Evolutionary conservation across 1,284 basidiomycete genomes (phyloP), one percentile per base, ranked within the genome.

Genomic region (Schizopora paradoxa): DNA sequence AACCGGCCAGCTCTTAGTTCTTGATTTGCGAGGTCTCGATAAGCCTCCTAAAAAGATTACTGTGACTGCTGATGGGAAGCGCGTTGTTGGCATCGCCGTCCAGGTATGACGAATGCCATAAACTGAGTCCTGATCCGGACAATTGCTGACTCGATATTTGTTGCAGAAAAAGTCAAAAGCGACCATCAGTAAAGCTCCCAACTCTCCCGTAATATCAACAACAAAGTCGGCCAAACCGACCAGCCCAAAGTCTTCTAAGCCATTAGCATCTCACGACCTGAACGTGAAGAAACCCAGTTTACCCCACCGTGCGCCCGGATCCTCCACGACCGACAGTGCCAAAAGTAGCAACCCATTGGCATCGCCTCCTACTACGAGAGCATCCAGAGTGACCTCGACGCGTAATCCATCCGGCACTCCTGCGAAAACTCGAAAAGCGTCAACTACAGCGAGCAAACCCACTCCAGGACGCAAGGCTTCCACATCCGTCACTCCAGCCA

Each of bases 1-100:
- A 49, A 67, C 67, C 32, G 85, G 85, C 4, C 78, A 72, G 47
- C 61, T 87, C 14, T 58, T 84, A 18, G 56, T 81, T 21, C 61
- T 82, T 18, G 79, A 85, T 52, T 62, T 86, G 18, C 77, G 83
- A 25, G 68, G 72, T 7, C 61, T 82, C 31, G 82, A 86, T 51
- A 78, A 77, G 51, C 68, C 71, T 16, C 77, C 81, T 0, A 80
- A 72, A 55, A 57, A 63, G 2, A 67, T 82, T 36, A 54, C 58
- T 5, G 59, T 86, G 5, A 75, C 74, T 49, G 68, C 74, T 27
- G 62, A 54, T 23, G 72, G 69, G 5, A 64, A 61, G 45, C 61
- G 68, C 8, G 64, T 86, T 14, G 64, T 72, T 45, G 71, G 70
- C 14, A 67, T 86, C 18, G 65, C 68, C 39, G 68, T 82, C 14